These are phyloP conservation scores for Pontederia crassipes DNA, from an alignment of 176 grass and related monocot genomes.

Conservation along the genomic window DNA sequence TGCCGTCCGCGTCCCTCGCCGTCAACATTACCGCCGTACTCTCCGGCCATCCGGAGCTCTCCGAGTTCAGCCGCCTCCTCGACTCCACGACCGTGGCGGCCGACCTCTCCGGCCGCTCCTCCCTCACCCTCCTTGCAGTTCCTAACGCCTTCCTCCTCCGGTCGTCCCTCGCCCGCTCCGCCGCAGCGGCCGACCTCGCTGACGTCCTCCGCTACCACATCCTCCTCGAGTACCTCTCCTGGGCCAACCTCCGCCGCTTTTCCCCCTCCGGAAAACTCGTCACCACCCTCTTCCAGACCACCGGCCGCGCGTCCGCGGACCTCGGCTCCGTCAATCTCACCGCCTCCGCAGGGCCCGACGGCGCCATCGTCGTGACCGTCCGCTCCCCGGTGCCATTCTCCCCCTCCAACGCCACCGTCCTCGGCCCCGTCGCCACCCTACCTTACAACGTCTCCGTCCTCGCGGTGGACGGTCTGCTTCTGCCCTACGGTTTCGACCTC, in stretches of 20 bases:
- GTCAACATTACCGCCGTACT: slow-evolving; percentile 74
- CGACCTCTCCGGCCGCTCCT: slow-evolving; percentile 57
- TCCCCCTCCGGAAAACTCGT: slow-evolving; percentile 58
- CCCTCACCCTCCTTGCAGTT: slow-evolving; percentile 74
- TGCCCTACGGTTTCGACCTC: slow-evolving; percentile 67
- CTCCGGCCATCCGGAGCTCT: slow-evolving; percentile 42
- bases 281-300: slow-evolving; percentile 95
- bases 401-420: slow-evolving; percentile 60
- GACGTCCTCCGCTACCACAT: slow-evolving; percentile 92
- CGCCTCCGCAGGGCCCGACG: neutral
- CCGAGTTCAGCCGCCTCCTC: slow-evolving; percentile 59
- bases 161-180: slow-evolving; percentile 41
- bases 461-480: slow-evolving; percentile 54
- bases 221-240: slow-evolving; percentile 89
- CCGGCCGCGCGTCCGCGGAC: slow-evolving; percentile 67
- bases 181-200: slow-evolving; percentile 65
- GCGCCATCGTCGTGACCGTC: slow-evolving; percentile 33
- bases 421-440: slow-evolving; percentile 43
- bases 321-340: slow-evolving; percentile 91
- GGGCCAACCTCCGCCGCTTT: slow-evolving; percentile 45
- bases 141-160: slow-evolving; percentile 56
- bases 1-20: slow-evolving; percentile 23
- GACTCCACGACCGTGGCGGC: slow-evolving; percentile 39
- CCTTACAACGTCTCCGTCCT: slow-evolving; percentile 89
- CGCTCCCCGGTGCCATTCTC: slow-evolving; percentile 53